A percentile compares a stretch with the other conserved stretches of the same genome.
These are phyloP conservation scores for Boletus sp. DNA, from an alignment of 768 basidiomycete genomes.

Conservation along the genomic window DNA sequence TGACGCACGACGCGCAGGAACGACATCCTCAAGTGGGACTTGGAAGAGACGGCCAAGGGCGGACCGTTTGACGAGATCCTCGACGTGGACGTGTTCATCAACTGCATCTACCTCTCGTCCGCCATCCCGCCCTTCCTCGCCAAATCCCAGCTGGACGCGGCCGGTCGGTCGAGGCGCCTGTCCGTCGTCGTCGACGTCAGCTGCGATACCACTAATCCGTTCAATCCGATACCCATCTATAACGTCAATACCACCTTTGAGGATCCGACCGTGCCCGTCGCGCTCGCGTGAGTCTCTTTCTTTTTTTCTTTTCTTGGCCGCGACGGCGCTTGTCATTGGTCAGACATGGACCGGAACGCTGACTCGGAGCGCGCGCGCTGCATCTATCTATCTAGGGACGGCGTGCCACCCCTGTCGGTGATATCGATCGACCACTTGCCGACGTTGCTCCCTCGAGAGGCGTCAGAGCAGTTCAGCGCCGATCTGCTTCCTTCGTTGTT, in stretches of 20 bases:
- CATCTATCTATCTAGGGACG: constrained; percentile 39
- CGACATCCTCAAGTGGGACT: constrained; percentile 96
- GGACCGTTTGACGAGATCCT: constrained; percentile 96
- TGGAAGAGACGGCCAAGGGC: constrained; percentile 94
- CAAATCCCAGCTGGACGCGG: constrained; percentile 63
- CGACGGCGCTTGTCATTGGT: too few species aligned
- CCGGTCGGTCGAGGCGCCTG: constrained; percentile 66
- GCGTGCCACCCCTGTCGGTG: constrained; percentile 71
- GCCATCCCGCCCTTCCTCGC: constrained; percentile 83
- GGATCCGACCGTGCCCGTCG: constrained; percentile 86
- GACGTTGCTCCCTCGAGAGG: constrained; percentile 90
- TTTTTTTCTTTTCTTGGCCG: too few species aligned
- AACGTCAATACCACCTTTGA: constrained; percentile 90
- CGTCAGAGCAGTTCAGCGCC: constrained; percentile 92
- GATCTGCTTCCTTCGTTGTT: constrained; percentile 86
- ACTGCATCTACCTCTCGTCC: constrained; percentile 96
- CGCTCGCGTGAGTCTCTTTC: constrained; percentile 66
- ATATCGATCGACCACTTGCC: constrained; percentile 98
- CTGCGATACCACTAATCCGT: constrained; percentile 98
- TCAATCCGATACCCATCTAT: constrained; percentile 97
- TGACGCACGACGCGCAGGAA: constrained; percentile 47
- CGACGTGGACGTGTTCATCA: constrained; percentile 96
- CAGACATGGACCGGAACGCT: too few species aligned
- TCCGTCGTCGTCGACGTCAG: constrained; percentile 94
- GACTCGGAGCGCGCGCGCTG: background rate